phyloP scores from a whole-genome alignment of 1,139 yeast genomes.

The Sugiyamaella japonica region DNA sequence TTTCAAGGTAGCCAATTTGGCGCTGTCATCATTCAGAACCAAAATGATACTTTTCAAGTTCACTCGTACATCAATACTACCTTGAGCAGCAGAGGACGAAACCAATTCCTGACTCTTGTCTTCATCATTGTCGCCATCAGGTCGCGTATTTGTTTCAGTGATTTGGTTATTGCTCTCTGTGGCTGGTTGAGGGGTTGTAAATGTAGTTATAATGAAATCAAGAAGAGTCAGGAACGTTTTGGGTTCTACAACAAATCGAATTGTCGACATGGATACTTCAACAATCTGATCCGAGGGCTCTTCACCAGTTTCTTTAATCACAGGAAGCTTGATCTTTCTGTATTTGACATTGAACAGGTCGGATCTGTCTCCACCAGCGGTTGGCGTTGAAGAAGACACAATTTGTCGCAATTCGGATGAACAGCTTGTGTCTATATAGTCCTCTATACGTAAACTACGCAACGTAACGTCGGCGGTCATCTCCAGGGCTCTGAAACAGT shows the following conservation, averaged over 20 bases:
- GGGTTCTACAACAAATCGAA: constrained; percentile 73
- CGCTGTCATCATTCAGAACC: constrained; percentile 79
- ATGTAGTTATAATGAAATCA: constrained; percentile 82
- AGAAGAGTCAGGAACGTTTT: constrained; percentile 74
- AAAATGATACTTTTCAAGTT: constrained; percentile 72
- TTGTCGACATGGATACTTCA: constrained; percentile 73
- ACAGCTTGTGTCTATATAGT: constrained; percentile 66
- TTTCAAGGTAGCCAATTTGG: constrained; percentile 74
- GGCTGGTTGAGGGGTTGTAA: constrained; percentile 61
- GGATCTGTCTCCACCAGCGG: constrained; percentile 24
- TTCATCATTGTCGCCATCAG: background rate
- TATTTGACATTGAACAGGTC: constrained; percentile 67
- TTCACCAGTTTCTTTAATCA: constrained; percentile 12
- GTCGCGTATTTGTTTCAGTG: constrained; percentile 2
- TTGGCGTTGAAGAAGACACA: constrained; percentile 61
- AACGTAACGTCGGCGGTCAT: constrained; percentile 68
- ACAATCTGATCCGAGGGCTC: constrained; percentile 62
- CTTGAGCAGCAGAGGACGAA: constrained; percentile 51
- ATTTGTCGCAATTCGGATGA: constrained; percentile 66
- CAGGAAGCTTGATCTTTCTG: constrained; percentile 37
- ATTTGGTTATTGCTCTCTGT: constrained; percentile 1
- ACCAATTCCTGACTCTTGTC: background rate
- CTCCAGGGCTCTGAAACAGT: constrained; percentile 58
- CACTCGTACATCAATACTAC: constrained; percentile 67
- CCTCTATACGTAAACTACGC: constrained; percentile 68